Evolutionary conservation across 257 asterid genomes (phyloP).

Genomic region (Vinca minor): DNA sequence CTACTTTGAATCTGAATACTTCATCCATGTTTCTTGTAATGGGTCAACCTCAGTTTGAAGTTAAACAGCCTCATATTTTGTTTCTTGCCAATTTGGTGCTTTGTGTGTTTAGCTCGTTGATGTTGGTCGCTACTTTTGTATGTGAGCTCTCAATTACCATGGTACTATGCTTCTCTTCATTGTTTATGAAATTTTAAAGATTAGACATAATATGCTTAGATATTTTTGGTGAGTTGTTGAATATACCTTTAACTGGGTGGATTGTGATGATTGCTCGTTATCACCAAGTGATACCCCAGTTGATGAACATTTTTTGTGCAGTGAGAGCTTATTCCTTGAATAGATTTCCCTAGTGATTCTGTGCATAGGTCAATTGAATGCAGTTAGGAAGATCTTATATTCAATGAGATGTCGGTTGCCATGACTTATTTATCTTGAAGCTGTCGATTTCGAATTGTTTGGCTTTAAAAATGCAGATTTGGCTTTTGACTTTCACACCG

Average conservation of each 20-base stretch:
- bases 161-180: constrained; percentile 5
- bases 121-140: background rate
- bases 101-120: background rate
- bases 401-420: constrained; percentile 76
- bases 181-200: constrained; percentile 8
- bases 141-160: background rate
- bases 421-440: constrained; percentile 82
- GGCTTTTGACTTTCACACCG: constrained; percentile 81
- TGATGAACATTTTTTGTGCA: constrained; percentile 29
- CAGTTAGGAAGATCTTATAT: constrained; percentile 62
- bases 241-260: constrained; percentile 8
- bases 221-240: background rate
- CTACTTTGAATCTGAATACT: background rate
- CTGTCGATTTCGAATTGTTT: constrained; percentile 97
- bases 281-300: constrained; percentile 26
- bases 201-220: constrained; percentile 7
- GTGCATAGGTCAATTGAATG: constrained; percentile 57
- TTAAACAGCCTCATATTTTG: no score
- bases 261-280: constrained; percentile 9
- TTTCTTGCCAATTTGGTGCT: no score
- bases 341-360: constrained; percentile 26
- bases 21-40: background rate
- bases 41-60: background rate
- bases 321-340: constrained; percentile 30
- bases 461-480: constrained; percentile 99